Evolutionary conservation across 306 rosid species (phyloP), one percentile per base, ranked within the genome.

Genomic region (Astragalus glycyphyllos): DNA sequence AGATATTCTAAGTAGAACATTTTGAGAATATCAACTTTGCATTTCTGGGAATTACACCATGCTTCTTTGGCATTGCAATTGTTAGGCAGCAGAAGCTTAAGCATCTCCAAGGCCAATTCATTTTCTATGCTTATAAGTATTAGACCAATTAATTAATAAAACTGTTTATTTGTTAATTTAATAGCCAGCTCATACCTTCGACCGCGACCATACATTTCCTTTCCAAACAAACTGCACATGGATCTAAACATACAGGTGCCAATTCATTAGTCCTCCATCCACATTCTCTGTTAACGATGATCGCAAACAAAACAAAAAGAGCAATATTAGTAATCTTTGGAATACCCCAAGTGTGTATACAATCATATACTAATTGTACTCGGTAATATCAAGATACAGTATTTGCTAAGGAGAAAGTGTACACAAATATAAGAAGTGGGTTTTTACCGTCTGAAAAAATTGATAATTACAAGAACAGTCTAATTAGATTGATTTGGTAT

Each of bases 201-300:
- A 90, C 99, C 69, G 95, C 89, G 11, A 94, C 97, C 29, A 87
- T 81, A 72, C 99, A 94, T 67, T 83, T 82, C 75, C 97, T 87
- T 85, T 94, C 99, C 81, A 94, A 81, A 80, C 99, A 94, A 58
- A 94, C 99, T 20, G 90, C 94, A 49, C 99, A 94, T 37, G 95
- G 99, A 79, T 94, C 97, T 62, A 76, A 79, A 77, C 95, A 86
- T 50, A 85, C n/a, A 7, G 83, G 80, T 81, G 83, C 66, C 65
- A 88, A 70, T 44, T 85, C 96, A 67, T n/a, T 77, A 31, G 83
- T 73, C 78, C 81, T 80, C 99, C 99, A 94, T 62, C 99, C 97
- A 78, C 87, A 89, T 69, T 87, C 99, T 82, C 97, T 91, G 90
- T 69, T 70, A 80, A 54, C 56, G 59, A 46, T 49, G 73, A 60